Evolutionary conservation across 164 flowering plant genomes (phyloP).

Genomic region (Pachysandra terminalis): DNA sequence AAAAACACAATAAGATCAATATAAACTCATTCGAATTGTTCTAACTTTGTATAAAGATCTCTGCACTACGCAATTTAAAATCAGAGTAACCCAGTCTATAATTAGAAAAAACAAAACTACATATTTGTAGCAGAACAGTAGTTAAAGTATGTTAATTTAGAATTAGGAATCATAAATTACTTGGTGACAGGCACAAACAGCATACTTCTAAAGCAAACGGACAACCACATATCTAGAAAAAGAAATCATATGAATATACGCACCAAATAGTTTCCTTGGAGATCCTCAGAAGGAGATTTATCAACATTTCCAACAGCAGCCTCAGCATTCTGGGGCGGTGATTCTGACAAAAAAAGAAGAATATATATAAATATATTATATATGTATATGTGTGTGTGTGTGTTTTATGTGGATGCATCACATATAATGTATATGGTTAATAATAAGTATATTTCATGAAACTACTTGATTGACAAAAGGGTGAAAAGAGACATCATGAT

Average conservation of each 20-base stretch:
- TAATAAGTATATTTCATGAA: background rate
- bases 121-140: too few relatives aligned
- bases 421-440: background rate
- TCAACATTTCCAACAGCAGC: constrained; percentile 26
- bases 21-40: background rate
- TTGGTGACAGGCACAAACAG: background rate
- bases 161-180: background rate
- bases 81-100: background rate
- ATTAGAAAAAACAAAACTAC: background rate
- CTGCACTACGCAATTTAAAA: background rate
- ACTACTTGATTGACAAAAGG: background rate
- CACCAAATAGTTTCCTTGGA: constrained; percentile 44
- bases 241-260: constrained; percentile 3
- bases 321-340: constrained; percentile 24
- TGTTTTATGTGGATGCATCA: background rate
- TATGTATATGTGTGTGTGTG: too few relatives aligned
- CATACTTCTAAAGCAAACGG: background rate
- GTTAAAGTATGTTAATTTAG: too few relatives aligned
- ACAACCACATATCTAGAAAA: background rate
- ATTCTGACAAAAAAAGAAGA: constrained; percentile 27
- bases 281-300: constrained; percentile 26
- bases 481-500: background rate
- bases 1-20: background rate
- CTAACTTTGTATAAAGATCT: background rate
- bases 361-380: too few relatives aligned